These are phyloP conservation scores for Xanthoconium stramineum DNA, from an alignment of 768 basidiomycete genomes.

Conservation along the genomic window DNA sequence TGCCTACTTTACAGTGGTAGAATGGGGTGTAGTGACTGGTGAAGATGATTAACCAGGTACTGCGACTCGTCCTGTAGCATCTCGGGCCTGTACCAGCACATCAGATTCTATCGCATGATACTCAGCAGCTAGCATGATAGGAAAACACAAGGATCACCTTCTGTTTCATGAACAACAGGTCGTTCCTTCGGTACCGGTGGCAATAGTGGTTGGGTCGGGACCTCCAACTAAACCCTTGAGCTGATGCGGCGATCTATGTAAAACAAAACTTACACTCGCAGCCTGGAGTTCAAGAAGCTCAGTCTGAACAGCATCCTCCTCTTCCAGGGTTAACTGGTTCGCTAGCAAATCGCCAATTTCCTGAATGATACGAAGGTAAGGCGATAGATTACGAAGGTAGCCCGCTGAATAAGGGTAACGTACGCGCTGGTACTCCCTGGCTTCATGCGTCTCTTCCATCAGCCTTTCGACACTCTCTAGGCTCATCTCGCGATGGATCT, in stretches of 20 bases:
- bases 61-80: conserved; percentile 13
- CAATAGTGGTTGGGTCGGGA: conserved; percentile 36
- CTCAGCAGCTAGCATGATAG: conserved; percentile 2
- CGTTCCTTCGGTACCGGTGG: conserved; percentile 52
- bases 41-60: conserved; percentile 19
- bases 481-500: conserved; percentile 93
- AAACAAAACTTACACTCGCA: conserved; percentile 47
- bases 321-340: conserved; percentile 78
- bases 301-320: conserved; percentile 89
- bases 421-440: conserved; percentile 87
- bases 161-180: conserved; percentile 33
- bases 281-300: conserved; percentile 73
- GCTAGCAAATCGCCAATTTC: conserved; percentile 89
- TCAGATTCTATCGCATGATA: conserved; percentile 1
- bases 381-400: not conserved
- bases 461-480: conserved; percentile 91
- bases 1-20: conserved; percentile 11
- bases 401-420: conserved; percentile 18
- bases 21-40: conserved; percentile 4
- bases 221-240: conserved; percentile 27
- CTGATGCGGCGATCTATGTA: not conserved
- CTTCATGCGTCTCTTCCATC: conserved; percentile 90
- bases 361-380: conserved; percentile 42
- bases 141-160: conserved; percentile 28
- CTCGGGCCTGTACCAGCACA: not conserved